A percentile compares a stretch with the other conserved stretches of the same genome.
Evolutionary conservation across 306 rosid species (phyloP).

Genomic region (Glycine soja): DNA sequence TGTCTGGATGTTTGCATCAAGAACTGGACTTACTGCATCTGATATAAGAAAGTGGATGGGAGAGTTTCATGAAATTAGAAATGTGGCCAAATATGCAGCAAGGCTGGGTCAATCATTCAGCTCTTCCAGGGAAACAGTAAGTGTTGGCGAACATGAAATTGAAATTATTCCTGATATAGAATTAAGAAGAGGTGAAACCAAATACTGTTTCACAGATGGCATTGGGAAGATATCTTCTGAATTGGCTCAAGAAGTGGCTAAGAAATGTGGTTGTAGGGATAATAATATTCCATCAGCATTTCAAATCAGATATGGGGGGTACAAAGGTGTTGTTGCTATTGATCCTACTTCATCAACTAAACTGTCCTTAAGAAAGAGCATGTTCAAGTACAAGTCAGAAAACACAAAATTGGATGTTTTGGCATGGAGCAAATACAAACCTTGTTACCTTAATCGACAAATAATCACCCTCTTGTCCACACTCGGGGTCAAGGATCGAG

Average conservation of each 20-base stretch:
- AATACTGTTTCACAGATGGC: constrained; percentile 80
- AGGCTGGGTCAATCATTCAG: constrained; percentile 89
- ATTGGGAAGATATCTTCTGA: constrained; percentile 80
- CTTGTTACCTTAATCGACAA: constrained; percentile 69
- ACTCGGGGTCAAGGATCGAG: constrained; percentile 62
- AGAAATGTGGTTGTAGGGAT: constrained; percentile 57
- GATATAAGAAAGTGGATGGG: constrained; percentile 76
- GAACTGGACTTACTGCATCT: constrained; percentile 49
- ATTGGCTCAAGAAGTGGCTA: constrained; percentile 71
- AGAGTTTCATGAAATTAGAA: constrained; percentile 63
- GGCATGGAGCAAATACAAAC: constrained; percentile 69
- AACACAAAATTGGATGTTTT: constrained; percentile 73
- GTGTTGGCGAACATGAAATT: constrained; percentile 57
- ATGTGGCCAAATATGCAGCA: constrained; percentile 93
- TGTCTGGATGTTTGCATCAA: constrained; percentile 89
- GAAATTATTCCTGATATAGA: constrained; percentile 72
- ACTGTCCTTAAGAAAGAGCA: constrained; percentile 77
- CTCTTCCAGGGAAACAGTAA: constrained; percentile 80
- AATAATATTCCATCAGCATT: constrained; percentile 71
- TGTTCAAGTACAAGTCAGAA: constrained; percentile 73
- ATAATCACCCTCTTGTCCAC: constrained; percentile 70
- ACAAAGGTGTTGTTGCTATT: constrained; percentile 88
- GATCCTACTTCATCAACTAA: constrained; percentile 75
- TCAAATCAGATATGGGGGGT: constrained; percentile 91
- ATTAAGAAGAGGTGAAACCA: constrained; percentile 41